Evolutionary conservation across 2,329 filamentous ascomycete genomes (phyloP).

Genomic region (Apiospora arundinis): DNA sequence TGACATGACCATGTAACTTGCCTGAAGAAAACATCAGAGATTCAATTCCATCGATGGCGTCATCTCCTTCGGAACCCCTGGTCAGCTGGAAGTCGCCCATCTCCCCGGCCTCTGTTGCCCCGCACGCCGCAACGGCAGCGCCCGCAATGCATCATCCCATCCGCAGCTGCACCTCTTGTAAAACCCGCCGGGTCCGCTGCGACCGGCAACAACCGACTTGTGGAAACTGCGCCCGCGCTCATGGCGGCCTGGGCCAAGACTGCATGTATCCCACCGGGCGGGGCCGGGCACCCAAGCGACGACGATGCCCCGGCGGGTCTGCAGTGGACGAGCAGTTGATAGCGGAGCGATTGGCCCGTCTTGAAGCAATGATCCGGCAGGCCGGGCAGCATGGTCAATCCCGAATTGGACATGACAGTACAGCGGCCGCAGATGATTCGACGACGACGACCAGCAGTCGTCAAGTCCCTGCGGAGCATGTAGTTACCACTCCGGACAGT

Average conservation of each 20-base stretch:
- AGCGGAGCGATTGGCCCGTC: not conserved
- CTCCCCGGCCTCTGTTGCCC: not conserved
- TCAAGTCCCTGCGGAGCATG: not conserved
- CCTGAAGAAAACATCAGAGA: not conserved
- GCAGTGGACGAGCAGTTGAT: not conserved
- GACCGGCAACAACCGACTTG: slow-evolving; percentile 3
- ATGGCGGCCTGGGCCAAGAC: not conserved
- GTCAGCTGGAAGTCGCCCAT: not conserved
- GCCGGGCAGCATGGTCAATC: not conserved
- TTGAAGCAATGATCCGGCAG: not conserved
- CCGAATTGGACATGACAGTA: not conserved
- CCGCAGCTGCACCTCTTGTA: not conserved
- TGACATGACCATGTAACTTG: not conserved
- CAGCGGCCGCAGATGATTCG: not conserved
- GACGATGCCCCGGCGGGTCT: not conserved
- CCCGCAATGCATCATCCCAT: not conserved
- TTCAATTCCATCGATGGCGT: not conserved
- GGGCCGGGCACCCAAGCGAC: slow-evolving; percentile 10
- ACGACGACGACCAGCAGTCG: not conserved
- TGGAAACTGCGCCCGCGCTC: not conserved
- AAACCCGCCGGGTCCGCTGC: not conserved
- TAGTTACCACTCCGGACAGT: not conserved
- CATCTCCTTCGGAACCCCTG: not conserved
- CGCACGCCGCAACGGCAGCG: not conserved
- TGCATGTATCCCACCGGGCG: not conserved